Evolutionary conservation across 2,329 filamentous ascomycete genomes (phyloP), one percentile per base, ranked within the genome.

Genomic region (Metarhizium rileyi): DNA sequence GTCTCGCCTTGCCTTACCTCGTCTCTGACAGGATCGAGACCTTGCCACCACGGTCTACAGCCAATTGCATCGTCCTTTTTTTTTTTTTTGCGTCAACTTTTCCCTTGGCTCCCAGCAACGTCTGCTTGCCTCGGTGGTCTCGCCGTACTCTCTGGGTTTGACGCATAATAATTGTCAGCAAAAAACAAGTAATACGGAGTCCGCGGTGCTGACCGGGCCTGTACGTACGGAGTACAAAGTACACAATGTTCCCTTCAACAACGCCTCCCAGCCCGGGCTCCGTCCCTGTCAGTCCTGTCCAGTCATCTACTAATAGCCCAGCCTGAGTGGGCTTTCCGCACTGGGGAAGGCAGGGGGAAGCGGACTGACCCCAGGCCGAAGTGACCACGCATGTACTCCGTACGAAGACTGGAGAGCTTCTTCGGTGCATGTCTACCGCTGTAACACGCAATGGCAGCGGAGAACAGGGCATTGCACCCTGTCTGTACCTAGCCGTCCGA

Each of bases 1-100:
- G 53, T 43, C 49, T 50, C 42, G 50, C 46, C 46, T 33, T 52
- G 50, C 50, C 46, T 50, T 48, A 41, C 44, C 40, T 33, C 8
- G 42, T 28, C 23, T 47, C 33, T 5, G 16, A 14, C 18, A 18
- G 18, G 35, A 38, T 38, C n/a, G 35, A 20, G 35, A 20, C 35
- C 22, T 14, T 42, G 16, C 10, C 9, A 20, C 22, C 20, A 22
- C 8, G n/a, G n/a, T n/a, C 22, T 25, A 20, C 8, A n/a, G 35
- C n/a, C 35, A 18, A 38, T 18, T 9, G 18, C 16, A 16, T 18
- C n/a, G 18, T 18, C 35, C n/a, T 18, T 16, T 20, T 18, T 8
- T 16, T 30, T 12, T n/a, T 8, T 36, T 16, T n/a, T 18, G 35
- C 35, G 35, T 35, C 44, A n/a, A 38, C 10, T 23, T 30, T 16